phyloP scores from a whole-genome alignment of 345 rosid species.

The Brassica incana region DNA sequence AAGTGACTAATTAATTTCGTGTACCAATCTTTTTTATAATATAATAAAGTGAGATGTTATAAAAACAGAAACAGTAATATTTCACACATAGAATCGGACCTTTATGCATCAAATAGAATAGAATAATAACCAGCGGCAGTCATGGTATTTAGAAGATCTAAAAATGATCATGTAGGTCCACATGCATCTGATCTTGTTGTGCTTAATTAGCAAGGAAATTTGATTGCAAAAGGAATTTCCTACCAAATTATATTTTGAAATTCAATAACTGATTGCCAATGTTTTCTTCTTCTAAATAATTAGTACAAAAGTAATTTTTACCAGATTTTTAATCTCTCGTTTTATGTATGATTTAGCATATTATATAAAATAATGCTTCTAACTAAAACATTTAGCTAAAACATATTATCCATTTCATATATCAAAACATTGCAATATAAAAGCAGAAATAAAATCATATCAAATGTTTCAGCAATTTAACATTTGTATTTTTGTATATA shows the following conservation, averaged over 20 bases:
- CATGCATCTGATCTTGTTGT: conserved; percentile 35
- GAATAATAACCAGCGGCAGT: conserved; percentile 40
- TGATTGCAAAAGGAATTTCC: conserved; percentile 24
- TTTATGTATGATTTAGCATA: neutral
- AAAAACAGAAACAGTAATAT: neutral
- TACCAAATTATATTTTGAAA: neutral
- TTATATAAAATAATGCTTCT: neutral
- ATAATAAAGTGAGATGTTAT: neutral
- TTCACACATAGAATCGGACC: neutral
- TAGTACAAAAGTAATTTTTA: neutral
- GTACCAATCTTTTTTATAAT: neutral
- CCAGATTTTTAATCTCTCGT: neutral
- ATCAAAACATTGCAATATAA: neutral
- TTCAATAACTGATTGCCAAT: neutral
- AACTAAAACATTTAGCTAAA: neutral
- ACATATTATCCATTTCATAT: neutral
- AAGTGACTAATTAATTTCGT: neutral
- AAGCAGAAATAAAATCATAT: neutral
- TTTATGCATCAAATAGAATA: neutral
- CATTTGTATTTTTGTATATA: neutral
- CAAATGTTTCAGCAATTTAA: neutral
- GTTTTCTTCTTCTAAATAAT: neutral
- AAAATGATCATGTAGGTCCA: conserved; percentile 39
- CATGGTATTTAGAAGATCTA: conserved; percentile 27
- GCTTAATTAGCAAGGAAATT: conserved; percentile 24